Conservation (phyloP, 169 alveolate species). For the Haemoproteus tartakovskyi region DNA sequence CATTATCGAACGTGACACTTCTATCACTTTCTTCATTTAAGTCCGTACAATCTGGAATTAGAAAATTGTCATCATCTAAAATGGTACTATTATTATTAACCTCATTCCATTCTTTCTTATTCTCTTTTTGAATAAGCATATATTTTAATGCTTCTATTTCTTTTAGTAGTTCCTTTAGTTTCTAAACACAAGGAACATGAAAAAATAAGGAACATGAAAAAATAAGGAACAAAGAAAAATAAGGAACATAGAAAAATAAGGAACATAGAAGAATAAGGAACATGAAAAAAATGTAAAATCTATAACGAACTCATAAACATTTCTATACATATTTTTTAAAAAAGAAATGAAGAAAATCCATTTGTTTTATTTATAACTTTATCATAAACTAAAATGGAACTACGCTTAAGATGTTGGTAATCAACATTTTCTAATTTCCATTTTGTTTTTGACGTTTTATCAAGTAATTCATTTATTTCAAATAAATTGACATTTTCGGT, state of each 20-base stretch:
- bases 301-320: no score
- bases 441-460: constrained; percentile 21
- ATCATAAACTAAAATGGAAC: constrained; percentile 49
- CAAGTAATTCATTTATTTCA: constrained; percentile 32
- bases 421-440: constrained; percentile 17
- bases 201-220: no score
- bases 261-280: no score
- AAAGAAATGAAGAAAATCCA: no score
- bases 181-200: constrained; percentile 5
- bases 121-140: constrained; percentile 13
- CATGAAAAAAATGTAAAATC: no score
- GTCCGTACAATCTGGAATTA: constrained; percentile 11
- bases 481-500: background rate
- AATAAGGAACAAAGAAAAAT: no score
- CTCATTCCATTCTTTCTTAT: constrained; percentile 1
- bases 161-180: constrained; percentile 48
- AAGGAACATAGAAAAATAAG: no score
- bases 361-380: constrained; percentile 32
- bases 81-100: no score
- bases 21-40: constrained; percentile 19
- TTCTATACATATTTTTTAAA: no score
- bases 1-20: background rate
- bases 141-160: constrained; percentile 48
- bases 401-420: constrained; percentile 36
- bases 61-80: constrained; percentile 16